Evolutionary conservation across 306 rosid species (phyloP).

Genomic region (Carpinus viminea): DNA sequence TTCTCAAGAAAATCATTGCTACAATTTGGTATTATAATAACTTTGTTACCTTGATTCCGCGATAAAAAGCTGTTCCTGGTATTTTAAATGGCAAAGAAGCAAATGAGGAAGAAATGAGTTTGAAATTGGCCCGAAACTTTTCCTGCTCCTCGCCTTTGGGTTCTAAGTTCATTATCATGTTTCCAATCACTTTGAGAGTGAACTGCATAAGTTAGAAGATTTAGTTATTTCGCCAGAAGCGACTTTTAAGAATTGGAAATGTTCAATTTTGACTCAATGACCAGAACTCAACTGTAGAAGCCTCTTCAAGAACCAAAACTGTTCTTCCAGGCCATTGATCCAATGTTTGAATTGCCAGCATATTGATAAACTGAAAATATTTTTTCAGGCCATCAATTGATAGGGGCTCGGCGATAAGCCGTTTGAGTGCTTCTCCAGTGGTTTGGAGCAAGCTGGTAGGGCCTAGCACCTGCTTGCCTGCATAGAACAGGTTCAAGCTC

Average conservation of each 20-base stretch:
- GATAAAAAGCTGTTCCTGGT: constrained; percentile 77
- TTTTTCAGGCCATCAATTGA: constrained; percentile 76
- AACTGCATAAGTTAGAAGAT: constrained; percentile 49
- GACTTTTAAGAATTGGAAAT: neutral
- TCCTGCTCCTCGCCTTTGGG: constrained; percentile 80
- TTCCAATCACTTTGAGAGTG: constrained; percentile 84
- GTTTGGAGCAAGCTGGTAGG: constrained; percentile 82
- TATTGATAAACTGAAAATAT: constrained; percentile 70
- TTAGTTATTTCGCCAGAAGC: neutral
- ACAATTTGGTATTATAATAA: neutral
- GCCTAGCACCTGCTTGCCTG: constrained; percentile 80
- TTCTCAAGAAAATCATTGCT: too few species aligned
- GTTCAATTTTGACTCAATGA: neutral
- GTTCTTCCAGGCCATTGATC: constrained; percentile 64
- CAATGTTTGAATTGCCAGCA: constrained; percentile 59
- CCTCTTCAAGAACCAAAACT: constrained; percentile 69
- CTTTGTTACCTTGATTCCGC: constrained; percentile 68
- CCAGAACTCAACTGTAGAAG: constrained; percentile 70
- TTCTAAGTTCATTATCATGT: constrained; percentile 93
- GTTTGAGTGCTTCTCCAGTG: constrained; percentile 75
- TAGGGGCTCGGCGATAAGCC: constrained; percentile 73
- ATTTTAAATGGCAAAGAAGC: constrained; percentile 80
- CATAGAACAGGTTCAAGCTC: constrained; percentile 75
- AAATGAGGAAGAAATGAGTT: constrained; percentile 80
- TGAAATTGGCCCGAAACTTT: constrained; percentile 73